Evolutionary conservation across 2,329 filamentous ascomycete genomes (phyloP), one percentile per base, ranked within the genome.

Genomic region (Ascochyta rabiei): DNA sequence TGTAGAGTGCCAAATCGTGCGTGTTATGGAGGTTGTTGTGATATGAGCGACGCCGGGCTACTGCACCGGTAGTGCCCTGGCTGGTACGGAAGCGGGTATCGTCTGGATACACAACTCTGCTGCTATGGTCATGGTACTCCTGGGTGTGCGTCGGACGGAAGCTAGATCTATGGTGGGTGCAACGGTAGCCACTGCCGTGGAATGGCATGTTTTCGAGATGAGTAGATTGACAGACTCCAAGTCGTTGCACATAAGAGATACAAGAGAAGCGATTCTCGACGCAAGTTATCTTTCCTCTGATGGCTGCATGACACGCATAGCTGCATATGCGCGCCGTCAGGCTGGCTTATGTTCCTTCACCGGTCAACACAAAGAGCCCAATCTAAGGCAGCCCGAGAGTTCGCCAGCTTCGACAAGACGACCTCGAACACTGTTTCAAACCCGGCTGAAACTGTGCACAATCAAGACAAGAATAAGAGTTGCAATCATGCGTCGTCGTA

Each of bases 311-410:
- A 60, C 47, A 53, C 39, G 39, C 49, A 38, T 48, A 49, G 56
- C 54, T 61, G 60, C 58, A 58, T 53, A 58, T 55, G 51, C 41
- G 45, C 19, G 39, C 28, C 18, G 21, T 42, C 46, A 51, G 55
- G 43, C 39, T 50, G 48, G 48, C 56, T 54, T 62, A 50, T 35
- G 28, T 26, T 30, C 28, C 28, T 60, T 62, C 60, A 62, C 60
- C 57, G 60, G 57, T 60, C 44, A 16, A 16, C 18, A 26, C 13
- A 13, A 2, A 13, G 16, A 15, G 19, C 16, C 50, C 55, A 57
- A 54, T 54, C 31, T 15, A 16, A 34, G 1, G 31, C 45, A 46
- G 28, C 19, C 8, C 16, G 3, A 23, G 35, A 15, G 3, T 16
- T 4, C 15, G n/a, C n/a, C n/a, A 15, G n/a, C 31, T 34, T 23